These are phyloP conservation scores for Gnomoniopsis smithogilvyi DNA, from an alignment of 2,329 filamentous ascomycete genomes.

Conservation along the genomic window DNA sequence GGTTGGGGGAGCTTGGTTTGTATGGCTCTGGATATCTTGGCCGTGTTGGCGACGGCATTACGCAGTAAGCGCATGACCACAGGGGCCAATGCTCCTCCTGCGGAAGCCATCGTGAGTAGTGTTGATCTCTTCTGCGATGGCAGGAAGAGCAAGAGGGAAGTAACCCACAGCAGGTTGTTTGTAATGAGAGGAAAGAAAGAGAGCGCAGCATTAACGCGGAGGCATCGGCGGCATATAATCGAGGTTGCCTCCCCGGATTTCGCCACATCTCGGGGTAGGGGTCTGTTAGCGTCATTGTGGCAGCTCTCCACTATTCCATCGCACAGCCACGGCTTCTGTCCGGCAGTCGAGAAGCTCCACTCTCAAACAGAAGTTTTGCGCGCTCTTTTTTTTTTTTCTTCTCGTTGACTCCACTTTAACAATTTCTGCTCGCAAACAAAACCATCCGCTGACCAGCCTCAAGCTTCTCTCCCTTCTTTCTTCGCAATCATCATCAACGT, in stretches of 20 bases:
- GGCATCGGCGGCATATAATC: neutral
- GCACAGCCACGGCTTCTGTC: neutral
- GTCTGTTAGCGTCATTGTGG: neutral
- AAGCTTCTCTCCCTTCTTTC: neutral
- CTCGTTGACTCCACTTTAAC: conserved; percentile 3
- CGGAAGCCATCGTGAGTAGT: conserved; percentile 47
- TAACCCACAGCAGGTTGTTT: neutral
- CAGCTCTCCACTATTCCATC: neutral
- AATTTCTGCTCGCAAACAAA: neutral
- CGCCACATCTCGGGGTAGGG: neutral
- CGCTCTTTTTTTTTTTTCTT: conserved; percentile 11
- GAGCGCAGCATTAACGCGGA: neutral
- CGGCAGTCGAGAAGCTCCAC: neutral
- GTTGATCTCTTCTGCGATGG: conserved; percentile 19
- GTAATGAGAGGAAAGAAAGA: neutral
- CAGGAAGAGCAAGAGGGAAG: conserved; percentile 3
- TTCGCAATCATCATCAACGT: neutral
- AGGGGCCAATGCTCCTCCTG: conserved; percentile 56
- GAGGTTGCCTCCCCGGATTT: neutral
- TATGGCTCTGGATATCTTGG: conserved; percentile 48
- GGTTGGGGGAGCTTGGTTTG: conserved; percentile 48
- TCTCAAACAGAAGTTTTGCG: neutral
- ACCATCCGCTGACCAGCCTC: neutral
- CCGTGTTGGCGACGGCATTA: conserved; percentile 39
- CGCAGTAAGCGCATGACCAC: conserved; percentile 53